Percentiles rank a stretch among this genome's conserved stretches.
These are phyloP conservation scores for Calendula officinalis DNA, from an alignment of 129 eudicot genomes.

Conservation along the genomic window DNA sequence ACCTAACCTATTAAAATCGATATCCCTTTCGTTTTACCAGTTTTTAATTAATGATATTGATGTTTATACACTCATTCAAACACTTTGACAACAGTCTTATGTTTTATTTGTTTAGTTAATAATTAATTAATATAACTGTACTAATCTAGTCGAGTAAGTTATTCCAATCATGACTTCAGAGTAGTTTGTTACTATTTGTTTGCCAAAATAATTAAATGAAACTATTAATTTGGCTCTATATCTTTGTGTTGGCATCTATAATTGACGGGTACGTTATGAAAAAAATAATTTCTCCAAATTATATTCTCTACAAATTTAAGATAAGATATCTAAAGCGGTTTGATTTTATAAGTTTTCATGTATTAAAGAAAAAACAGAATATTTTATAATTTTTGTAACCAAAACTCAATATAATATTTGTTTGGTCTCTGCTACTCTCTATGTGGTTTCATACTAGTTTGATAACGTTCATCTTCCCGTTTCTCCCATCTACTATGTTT, in stretches of 20 bases:
- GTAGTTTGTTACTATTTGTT: conserved; percentile 2
- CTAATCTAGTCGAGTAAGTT: conserved; percentile 34
- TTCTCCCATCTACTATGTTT: no score
- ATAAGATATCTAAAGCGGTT: no score
- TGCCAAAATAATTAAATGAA: neutral
- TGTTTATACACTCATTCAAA: conserved; percentile 8
- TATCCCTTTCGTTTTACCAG: conserved; percentile 18
- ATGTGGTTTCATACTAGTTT: no score
- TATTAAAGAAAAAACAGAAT: no score
- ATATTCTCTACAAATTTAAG: no score
- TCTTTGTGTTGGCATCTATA: conserved; percentile 1
- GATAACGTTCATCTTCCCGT: no score
- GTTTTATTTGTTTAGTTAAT: neutral
- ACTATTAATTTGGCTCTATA: neutral
- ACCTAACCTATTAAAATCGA: neutral
- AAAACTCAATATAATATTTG: no score
- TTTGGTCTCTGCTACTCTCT: no score
- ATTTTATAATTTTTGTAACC: no score
- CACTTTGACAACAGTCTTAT: conserved; percentile 1
- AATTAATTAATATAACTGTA: conserved; percentile 8
- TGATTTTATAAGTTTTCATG: no score
- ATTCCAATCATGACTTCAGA: conserved; percentile 13
- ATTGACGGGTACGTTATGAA: neutral
- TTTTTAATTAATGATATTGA: conserved; percentile 3
- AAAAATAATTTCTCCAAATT: no score